phyloP scores from a whole-genome alignment of 192 early-diverging fungal species.

The Rhizophagus sp. region DNA sequence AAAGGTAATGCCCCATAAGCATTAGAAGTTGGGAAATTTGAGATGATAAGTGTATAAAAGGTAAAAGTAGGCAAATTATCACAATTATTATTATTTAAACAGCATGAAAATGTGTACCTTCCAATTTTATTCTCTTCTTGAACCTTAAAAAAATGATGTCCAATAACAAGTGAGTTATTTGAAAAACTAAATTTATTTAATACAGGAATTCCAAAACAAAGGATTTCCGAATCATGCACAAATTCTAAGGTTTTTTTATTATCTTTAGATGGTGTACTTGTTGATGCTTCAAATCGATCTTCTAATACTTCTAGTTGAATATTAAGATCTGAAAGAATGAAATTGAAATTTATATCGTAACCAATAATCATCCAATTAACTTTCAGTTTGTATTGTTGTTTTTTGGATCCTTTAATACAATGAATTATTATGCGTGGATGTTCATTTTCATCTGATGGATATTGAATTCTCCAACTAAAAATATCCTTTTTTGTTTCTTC shows the following conservation, averaged over 20 bases:
- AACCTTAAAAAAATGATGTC: background rate
- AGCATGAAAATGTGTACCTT: background rate
- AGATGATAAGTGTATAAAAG: background rate
- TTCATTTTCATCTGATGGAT: background rate
- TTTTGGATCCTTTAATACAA: background rate
- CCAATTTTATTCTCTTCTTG: background rate
- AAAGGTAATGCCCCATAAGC: background rate
- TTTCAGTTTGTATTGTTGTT: background rate
- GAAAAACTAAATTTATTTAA: background rate
- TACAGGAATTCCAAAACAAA: background rate
- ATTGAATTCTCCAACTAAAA: background rate
- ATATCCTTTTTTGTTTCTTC: background rate
- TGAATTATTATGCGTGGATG: background rate
- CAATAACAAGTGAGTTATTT: background rate
- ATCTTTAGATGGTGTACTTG: background rate
- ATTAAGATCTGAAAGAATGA: background rate
- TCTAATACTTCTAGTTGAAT: background rate
- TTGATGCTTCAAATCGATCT: background rate
- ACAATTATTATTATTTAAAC: background rate
- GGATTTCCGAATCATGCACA: background rate
- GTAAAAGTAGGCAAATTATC: background rate
- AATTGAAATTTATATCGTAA: background rate
- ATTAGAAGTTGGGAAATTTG: background rate
- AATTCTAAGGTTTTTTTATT: background rate
- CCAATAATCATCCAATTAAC: background rate